Evolutionary conservation across 129 eudicot genomes (phyloP).

Genomic region (Oenanthe sinensis): DNA sequence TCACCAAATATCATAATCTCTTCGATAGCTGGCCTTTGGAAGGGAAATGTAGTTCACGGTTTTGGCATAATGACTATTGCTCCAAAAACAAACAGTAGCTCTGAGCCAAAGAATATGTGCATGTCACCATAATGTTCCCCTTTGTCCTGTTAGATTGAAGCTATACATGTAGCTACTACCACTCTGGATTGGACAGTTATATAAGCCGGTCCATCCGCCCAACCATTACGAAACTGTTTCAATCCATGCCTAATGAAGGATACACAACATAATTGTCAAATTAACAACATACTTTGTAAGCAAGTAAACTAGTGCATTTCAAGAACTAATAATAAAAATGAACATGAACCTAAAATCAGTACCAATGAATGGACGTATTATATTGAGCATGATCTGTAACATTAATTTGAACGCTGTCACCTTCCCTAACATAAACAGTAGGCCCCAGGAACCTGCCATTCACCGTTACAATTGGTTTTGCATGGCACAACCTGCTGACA

Average conservation of each 20-base stretch:
- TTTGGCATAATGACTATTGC: slow-evolving; percentile 60
- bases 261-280: neutral
- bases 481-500: slow-evolving; percentile 53
- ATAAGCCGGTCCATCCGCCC: slow-evolving; percentile 82
- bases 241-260: slow-evolving; percentile 50
- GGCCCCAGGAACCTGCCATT: slow-evolving; percentile 79
- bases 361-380: slow-evolving; percentile 84
- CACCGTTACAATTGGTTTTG: slow-evolving; percentile 64
- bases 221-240: slow-evolving; percentile 54
- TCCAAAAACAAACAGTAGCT: slow-evolving; percentile 21
- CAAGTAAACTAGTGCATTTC: neutral
- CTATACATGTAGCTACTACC: slow-evolving; percentile 45
- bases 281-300: neutral
- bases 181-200: slow-evolving; percentile 62
- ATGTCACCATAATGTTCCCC: slow-evolving; percentile 79
- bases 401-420: slow-evolving; percentile 49
- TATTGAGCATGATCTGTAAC: slow-evolving; percentile 61
- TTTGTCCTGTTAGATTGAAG: slow-evolving; percentile 56
- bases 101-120: slow-evolving; percentile 10
- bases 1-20: slow-evolving; percentile 36
- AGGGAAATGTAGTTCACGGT: slow-evolving; percentile 39
- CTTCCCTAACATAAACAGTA: slow-evolving; percentile 57
- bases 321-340: neutral
- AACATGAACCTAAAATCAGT: neutral
- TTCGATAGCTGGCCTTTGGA: slow-evolving; percentile 47